Base-by-base conservation (phyloP, 2,329 filamentous ascomycete genomes). In the Penicillium sp. region DNA sequence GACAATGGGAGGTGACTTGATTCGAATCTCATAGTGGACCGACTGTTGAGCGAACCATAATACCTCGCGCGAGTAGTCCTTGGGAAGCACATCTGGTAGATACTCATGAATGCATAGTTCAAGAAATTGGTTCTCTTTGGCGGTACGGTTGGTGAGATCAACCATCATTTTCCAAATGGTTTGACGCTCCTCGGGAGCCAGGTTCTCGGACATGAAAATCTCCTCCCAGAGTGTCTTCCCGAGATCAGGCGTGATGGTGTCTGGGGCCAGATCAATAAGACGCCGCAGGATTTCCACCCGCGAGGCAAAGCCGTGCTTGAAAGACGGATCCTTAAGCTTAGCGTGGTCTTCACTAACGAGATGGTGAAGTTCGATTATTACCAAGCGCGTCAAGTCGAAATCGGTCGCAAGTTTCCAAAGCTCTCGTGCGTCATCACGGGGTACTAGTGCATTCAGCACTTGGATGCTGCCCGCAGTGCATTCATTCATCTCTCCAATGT, bases 401-500 rank as follows among this genome's bases (percentile, higher is more conserved):
- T 88, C 81, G 7, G 79, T 74, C 9, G 84, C 81, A 49, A 91
- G 74, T n/a, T 77, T 73, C 29, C 78, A 79, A 23, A 91, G 72
- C 58, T 89, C 86, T 8, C 75, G 75, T 3, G 67, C 66, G 38
- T 82, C 68, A 38, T 81, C 74, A 27, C 66, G 63, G 17, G 73
- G 67, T 10, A 80, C 66, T 38, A 79, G 69, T 36, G 77, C 68
- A 70, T 78, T 74, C 47, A 91, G 77, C 17, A 86, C 87, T 68
- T 86, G 88, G 21, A 93, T 81, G 64, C 90, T 94, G 1, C 91
- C 91, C 7, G 89, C 82, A 0, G 88, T 86, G 15, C 86, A 88
- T 10, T 77, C 61, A 1, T 86, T 87, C 70, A 82, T 86, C 23
- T 81, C 76, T 3, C 82, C 79, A 45, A 96, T 87, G 66, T 93